Conservation (phyloP, 192 early-diverging fungal species). For the Coemansia sp. region DNA sequence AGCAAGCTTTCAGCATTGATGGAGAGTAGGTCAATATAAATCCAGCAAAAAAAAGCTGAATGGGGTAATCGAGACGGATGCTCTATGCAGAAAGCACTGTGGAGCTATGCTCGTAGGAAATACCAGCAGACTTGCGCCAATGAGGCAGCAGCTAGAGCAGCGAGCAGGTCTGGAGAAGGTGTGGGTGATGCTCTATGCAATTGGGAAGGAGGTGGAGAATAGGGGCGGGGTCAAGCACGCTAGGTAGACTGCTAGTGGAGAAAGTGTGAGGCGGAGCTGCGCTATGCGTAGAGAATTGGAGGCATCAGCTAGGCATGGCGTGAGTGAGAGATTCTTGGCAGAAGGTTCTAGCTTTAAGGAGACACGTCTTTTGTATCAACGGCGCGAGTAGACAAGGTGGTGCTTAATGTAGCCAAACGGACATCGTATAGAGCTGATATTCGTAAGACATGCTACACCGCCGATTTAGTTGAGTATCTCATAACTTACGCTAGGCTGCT, state of each 20-base stretch:
- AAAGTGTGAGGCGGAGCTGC: background rate
- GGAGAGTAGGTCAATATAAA: slow-evolving; percentile 8
- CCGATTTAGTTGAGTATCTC: background rate
- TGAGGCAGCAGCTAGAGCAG: background rate
- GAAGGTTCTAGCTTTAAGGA: background rate
- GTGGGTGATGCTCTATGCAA: slow-evolving; percentile 3
- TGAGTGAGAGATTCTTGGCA: background rate
- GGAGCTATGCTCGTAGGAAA: background rate
- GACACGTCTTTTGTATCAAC: background rate
- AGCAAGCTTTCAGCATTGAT: background rate
- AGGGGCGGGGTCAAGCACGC: background rate
- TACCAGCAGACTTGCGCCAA: background rate
- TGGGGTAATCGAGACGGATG: background rate
- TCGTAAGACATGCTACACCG: background rate
- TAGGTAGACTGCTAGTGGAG: background rate
- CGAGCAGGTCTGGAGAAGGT: slow-evolving; percentile 1
- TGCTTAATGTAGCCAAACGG: background rate
- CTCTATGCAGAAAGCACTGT: background rate
- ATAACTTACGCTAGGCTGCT: slow-evolving; percentile 6
- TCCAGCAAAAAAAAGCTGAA: background rate
- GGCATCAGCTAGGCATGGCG: background rate
- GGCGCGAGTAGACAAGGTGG: background rate
- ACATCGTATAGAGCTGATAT: background rate
- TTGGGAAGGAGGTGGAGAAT: background rate
- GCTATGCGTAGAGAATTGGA: background rate